These are phyloP conservation scores for Ophiostoma australiae DNA, from an alignment of 2,329 filamentous ascomycete genomes.

Conservation along the genomic window DNA sequence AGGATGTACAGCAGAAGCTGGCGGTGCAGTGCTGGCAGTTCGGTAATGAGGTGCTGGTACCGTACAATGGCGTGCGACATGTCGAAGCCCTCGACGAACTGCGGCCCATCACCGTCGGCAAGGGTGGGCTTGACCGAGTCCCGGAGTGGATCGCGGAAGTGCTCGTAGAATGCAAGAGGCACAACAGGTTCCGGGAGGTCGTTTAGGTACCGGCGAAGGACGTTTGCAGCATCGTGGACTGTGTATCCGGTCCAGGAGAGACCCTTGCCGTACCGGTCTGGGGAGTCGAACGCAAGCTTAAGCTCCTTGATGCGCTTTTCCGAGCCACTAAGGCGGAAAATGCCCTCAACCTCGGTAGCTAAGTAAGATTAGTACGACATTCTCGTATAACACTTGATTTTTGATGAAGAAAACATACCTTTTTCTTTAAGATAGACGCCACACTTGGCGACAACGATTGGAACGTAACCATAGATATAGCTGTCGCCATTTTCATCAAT, in stretches of 20 bases:
- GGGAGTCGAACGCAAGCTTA: slow-evolving; percentile 85
- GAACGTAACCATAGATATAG: slow-evolving; percentile 98
- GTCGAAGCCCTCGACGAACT: slow-evolving; percentile 70
- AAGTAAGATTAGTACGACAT: slow-evolving; percentile 29
- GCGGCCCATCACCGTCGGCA: slow-evolving; percentile 61
- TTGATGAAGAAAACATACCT: slow-evolving; percentile 52
- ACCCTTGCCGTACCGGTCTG: slow-evolving; percentile 92
- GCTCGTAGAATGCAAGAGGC: slow-evolving; percentile 85
- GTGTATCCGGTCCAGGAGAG: slow-evolving; percentile 97
- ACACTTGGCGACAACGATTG: slow-evolving; percentile 96
- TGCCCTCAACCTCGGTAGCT: slow-evolving; percentile 94
- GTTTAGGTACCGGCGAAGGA: slow-evolving; percentile 90
- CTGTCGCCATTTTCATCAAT: slow-evolving; percentile 88
- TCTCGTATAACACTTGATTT: background rate
- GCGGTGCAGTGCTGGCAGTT: slow-evolving; percentile 85
- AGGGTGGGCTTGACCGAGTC: slow-evolving; percentile 67
- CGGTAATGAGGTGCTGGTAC: slow-evolving; percentile 87
- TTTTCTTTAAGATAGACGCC: slow-evolving; percentile 97
- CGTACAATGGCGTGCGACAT: slow-evolving; percentile 68
- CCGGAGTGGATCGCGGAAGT: slow-evolving; percentile 78
- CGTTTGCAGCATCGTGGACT: slow-evolving; percentile 96
- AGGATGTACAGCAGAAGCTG: slow-evolving; percentile 94
- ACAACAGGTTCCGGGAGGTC: slow-evolving; percentile 96
- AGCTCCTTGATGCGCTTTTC: slow-evolving; percentile 98
- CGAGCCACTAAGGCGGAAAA: slow-evolving; percentile 91